Conservation (phyloP, 2,329 filamentous ascomycete species). For the Alternaria viburni region DNA sequence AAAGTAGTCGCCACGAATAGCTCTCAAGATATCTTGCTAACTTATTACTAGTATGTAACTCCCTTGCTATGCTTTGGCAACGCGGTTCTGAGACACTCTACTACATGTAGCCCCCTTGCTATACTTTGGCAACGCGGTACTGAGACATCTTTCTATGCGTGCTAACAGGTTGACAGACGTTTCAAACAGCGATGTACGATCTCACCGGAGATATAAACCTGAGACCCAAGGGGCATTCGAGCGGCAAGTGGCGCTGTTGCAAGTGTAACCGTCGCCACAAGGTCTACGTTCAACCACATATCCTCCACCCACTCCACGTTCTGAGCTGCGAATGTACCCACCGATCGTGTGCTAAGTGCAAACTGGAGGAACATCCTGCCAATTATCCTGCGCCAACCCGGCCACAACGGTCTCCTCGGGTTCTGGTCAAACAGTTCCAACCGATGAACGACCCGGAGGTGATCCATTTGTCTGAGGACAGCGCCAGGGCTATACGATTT, state of each 20-base stretch:
- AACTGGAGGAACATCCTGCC: conserved; percentile 9
- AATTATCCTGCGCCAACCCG: too few relatives aligned
- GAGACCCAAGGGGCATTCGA: neutral
- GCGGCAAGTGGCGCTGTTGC: conserved; percentile 19
- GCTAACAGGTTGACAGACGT: neutral
- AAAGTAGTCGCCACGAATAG: too few relatives aligned
- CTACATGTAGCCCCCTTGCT: too few relatives aligned
- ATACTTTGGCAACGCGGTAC: too few relatives aligned
- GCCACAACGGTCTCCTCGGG: too few relatives aligned
- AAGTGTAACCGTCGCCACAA: conserved; percentile 9
- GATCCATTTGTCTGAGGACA: conserved; percentile 20
- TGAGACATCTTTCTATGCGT: too few relatives aligned
- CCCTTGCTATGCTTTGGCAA: too few relatives aligned
- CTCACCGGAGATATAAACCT: neutral
- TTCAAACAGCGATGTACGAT: neutral
- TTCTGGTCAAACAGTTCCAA: conserved; percentile 26
- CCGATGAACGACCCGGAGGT: conserved; percentile 33
- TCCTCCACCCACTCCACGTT: conserved; percentile 22
- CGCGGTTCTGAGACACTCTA: too few relatives aligned
- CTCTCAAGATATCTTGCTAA: too few relatives aligned
- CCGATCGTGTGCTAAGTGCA: conserved; percentile 31
- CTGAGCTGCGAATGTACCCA: conserved; percentile 34
- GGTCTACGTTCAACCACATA: conserved; percentile 7
- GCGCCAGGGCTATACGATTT: conserved; percentile 19
- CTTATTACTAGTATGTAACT: too few relatives aligned